Conservation (phyloP, 306 rosid species). For the Vachellia pachyceras region DNA sequence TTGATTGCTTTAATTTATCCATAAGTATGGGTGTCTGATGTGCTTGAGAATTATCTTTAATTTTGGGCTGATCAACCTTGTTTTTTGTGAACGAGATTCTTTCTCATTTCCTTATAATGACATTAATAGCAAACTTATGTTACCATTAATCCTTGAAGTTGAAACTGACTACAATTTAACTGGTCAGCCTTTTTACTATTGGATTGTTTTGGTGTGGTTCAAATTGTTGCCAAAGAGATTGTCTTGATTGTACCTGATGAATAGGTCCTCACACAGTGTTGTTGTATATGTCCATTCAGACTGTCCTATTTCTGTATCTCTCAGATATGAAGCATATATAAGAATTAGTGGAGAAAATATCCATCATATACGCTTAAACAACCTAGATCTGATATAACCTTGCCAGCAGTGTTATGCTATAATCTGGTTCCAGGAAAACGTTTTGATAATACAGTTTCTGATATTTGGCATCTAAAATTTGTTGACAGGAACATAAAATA, state of each 20-base stretch:
- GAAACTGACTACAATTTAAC: background rate
- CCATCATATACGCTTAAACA: background rate
- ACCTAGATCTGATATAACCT: background rate
- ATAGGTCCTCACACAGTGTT: background rate
- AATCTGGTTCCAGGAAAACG: background rate
- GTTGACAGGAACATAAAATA: conserved; percentile 67
- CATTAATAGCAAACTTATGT: background rate
- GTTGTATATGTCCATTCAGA: conserved; percentile 8
- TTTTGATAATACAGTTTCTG: conserved; percentile 19
- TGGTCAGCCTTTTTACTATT: background rate
- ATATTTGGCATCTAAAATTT: conserved; percentile 36
- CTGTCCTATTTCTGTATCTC: background rate
- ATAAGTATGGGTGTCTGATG: background rate
- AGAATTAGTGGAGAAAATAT: background rate
- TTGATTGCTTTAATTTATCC: background rate
- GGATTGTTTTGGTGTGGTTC: background rate
- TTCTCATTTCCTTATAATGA: background rate
- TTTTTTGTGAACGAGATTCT: background rate
- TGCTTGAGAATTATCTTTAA: background rate
- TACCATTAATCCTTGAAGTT: conserved; percentile 9
- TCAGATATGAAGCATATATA: conserved; percentile 1
- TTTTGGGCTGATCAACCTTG: background rate
- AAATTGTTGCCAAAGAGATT: background rate
- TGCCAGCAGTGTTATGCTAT: conserved; percentile 11
- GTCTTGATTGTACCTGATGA: background rate